A percentile compares a stretch with the other conserved stretches of the same genome.
Conservation (phyloP, 1,284 basidiomycete genomes). For the Heliocybe sulcata region DNA sequence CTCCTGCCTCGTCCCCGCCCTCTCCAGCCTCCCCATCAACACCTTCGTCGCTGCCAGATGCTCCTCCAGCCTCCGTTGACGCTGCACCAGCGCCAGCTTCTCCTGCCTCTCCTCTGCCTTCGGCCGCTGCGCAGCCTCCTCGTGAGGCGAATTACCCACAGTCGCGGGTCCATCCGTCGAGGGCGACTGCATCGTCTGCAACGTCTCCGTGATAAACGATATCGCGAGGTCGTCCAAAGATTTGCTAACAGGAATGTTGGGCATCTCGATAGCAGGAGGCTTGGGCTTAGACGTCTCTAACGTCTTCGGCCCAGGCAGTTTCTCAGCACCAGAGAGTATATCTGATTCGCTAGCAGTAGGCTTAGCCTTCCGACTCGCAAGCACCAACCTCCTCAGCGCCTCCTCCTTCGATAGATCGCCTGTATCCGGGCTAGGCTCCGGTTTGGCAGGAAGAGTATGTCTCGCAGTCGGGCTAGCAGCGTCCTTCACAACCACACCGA, state of each 20-base stretch:
- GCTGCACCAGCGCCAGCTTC: conserved; percentile 7
- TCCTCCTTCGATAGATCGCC: background rate
- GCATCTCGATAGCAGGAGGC: background rate
- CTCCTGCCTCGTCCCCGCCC: conserved; percentile 10
- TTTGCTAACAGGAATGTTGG: background rate
- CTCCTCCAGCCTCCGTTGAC: conserved; percentile 12
- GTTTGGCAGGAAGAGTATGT: background rate
- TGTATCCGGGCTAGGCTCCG: background rate
- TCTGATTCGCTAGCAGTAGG: background rate
- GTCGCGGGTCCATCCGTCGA: background rate
- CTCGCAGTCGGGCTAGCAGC: background rate
- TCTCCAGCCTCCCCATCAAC: conserved; percentile 14
- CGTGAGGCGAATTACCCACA: background rate
- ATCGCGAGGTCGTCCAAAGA: conserved; percentile 11
- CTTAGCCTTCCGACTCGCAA: background rate
- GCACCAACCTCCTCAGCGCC: background rate
- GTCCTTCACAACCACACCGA: background rate
- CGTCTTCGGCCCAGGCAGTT: no score
- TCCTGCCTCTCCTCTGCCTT: background rate
- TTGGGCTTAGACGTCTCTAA: no score
- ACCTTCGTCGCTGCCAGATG: conserved; percentile 15
- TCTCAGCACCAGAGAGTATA: no score
- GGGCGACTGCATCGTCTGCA: conserved; percentile 14
- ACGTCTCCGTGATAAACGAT: conserved; percentile 11
- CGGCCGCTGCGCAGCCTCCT: background rate